Evolutionary conservation across 257 asterid genomes (phyloP), one percentile per base, ranked within the genome.

Genomic region (Solanum corneliomulleri): DNA sequence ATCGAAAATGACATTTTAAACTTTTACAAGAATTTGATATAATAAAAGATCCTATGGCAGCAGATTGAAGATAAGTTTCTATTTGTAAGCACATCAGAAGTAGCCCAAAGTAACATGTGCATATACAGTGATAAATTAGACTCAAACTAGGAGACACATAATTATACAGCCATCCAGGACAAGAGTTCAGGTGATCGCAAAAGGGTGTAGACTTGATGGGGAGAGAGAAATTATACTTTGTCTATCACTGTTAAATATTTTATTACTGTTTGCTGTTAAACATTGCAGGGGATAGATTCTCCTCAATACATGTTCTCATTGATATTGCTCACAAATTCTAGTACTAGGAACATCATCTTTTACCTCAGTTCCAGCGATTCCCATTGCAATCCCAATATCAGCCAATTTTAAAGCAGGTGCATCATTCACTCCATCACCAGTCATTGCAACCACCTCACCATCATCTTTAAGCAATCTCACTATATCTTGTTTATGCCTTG

Each of bases 371-470:
- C 99, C 99, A 9, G 98, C 78, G 86, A 97, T 97, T 80, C 99
- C 99, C 99, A 97, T 97, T 33, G 99, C 99, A 88, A 97, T 94
- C 86, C 99, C 99, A 89, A 96, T 97, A 91, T 97, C 99, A 44
- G 99, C 99, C 90, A 96, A 89, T 89, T 96, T 97, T 89, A 96
- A 87, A 39, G 99, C 99, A 81, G 99, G 99, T 35, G 99, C 99
- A 88, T 96, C 99, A 85, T 96, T 97, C 88, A 97, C 99, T 82
- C 99, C 99, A 93, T 97, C 99, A 66, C 99, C 99, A 31, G 99
- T 97, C 99, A 97, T 97, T 35, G 99, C 99, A 41, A 97, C 99
- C 66, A 97, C 99, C 92, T 97, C 99, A 86, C 98, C 99, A 16
- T 84, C 94, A 87, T 95, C 98, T 94, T 97, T 97, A 76, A 97